Percentiles rank a stretch among this genome's conserved stretches.
These are phyloP conservation scores for Dioszegia hungarica DNA, from an alignment of 768 basidiomycete species.

Conservation along the genomic window DNA sequence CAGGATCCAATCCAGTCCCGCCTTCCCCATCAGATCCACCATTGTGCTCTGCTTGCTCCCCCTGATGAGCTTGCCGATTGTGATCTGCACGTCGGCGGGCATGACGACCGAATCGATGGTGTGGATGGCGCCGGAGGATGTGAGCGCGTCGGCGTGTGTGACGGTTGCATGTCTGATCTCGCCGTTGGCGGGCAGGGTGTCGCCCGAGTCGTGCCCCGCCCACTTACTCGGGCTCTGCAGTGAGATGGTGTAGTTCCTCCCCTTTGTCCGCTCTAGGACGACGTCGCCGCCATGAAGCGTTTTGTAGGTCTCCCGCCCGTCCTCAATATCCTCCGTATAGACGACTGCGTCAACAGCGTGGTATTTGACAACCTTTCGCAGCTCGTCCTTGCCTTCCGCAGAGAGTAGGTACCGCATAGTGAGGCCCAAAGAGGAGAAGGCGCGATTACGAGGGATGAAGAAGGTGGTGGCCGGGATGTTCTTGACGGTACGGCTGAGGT, in stretches of 20 bases:
- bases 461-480: conserved; percentile 69
- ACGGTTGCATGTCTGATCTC: conserved; percentile 44
- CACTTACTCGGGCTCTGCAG: conserved; percentile 35
- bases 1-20: conserved; percentile 84
- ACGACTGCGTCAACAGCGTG: conserved; percentile 72
- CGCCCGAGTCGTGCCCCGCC: conserved; percentile 34
- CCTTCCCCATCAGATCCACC: conserved; percentile 73
- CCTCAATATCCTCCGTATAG: conserved; percentile 57
- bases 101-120: conserved; percentile 62
- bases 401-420: conserved; percentile 81
- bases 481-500: conserved; percentile 65
- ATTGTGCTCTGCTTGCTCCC: conserved; percentile 87
- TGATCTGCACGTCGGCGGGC: conserved; percentile 79
- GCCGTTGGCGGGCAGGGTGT: conserved; percentile 47
- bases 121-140: conserved; percentile 85
- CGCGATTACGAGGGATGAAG: conserved; percentile 82
- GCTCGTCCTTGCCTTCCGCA: conserved; percentile 65
- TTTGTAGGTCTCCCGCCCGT: conserved; percentile 51
- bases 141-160: conserved; percentile 59
- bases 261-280: conserved; percentile 57
- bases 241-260: conserved; percentile 54
- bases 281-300: conserved; percentile 84
- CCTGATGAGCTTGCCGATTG: conserved; percentile 79
- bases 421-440: conserved; percentile 81
- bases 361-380: conserved; percentile 79